Conservation (phyloP, 73 alveolate species). For the Blepharisma stoltei region DNA sequence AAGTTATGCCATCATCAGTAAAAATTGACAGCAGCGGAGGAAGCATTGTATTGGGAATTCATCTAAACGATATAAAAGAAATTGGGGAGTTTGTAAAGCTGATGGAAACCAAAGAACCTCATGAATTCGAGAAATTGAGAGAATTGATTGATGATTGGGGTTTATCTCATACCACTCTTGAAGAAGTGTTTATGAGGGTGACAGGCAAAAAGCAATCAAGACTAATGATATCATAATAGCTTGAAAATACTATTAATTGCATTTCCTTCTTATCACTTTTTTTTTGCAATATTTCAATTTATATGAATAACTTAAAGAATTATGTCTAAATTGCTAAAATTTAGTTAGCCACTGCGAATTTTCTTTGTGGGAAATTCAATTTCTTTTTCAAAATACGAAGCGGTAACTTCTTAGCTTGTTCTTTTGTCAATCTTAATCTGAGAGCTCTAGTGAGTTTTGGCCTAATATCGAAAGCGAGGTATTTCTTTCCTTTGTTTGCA, state of each 20-base stretch:
- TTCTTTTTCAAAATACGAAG: conserved; percentile 70
- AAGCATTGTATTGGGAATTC: conserved; percentile 58
- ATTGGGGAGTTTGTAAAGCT: conserved; percentile 48
- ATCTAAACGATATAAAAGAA: conserved; percentile 54
- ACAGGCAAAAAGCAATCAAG: conserved; percentile 56
- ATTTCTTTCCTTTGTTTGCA: conserved; percentile 59
- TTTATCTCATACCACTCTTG: conserved; percentile 82
- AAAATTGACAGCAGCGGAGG: conserved; percentile 64
- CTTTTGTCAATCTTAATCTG: conserved; percentile 74
- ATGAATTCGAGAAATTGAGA: conserved; percentile 38
- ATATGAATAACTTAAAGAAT: no score
- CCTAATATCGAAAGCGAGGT: conserved; percentile 77
- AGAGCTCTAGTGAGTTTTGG: conserved; percentile 77
- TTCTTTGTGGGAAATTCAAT: conserved; percentile 80
- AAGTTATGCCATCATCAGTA: conserved; percentile 44
- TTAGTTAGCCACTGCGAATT: conserved; percentile 56
- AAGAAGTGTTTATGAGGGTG: conserved; percentile 81
- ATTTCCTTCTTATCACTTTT: no score
- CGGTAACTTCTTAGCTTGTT: conserved; percentile 57
- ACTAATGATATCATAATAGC: not conserved
- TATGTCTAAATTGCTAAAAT: not conserved
- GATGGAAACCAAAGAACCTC: conserved; percentile 36
- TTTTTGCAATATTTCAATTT: no score
- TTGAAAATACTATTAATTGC: no score
- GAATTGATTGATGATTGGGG: conserved; percentile 71